Evolutionary conservation across 2,329 filamentous ascomycete species (phyloP), one percentile per base, ranked within the genome.

Genomic region (Didymella arachidicola): DNA sequence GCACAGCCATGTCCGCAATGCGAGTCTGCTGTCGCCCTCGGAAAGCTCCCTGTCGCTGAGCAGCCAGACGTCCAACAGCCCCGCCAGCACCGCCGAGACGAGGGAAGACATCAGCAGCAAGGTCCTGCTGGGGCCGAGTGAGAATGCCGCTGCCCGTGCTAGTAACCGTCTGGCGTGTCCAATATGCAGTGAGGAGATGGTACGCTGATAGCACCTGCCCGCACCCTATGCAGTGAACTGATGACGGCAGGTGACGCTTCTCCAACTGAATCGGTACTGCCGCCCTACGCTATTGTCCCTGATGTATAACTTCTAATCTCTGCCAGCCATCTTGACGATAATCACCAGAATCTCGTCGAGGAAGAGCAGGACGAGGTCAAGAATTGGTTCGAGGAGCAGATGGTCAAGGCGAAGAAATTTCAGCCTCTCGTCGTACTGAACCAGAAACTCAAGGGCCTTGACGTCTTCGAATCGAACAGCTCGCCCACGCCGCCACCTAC

Each of bases 171-270:
- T 99, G 59, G 87, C 94, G 54, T 99, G 95, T 77, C 95, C 95
- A n/a, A 99, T 99, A 74, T 99, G 95, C 79, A 93, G 89, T 68
- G 96, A 98, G 79, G 93, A 97, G 78, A 99, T 99, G 95, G 93
- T 95, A 80, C 25, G 66, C 62, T 47, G 51, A 32, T 79, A 45
- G 54, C 55, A 42, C 50, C 49, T 57, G 43, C 60, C 44, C 27
- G 18, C 30, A 4, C 18, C 19, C 18, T 46, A 27, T 63, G 68
- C 57, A 64, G 45, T 50, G 38, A 52, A 58, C 76, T 77, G 66
- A 77, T 62, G 25, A 14, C 36, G 29, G 42, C 70, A 96, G 92
- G 84, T 98, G 72, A 98, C 95, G 14, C 80, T 99, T 47, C 81
- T 99, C 38, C 95, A 99, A 79, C 82, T 99, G 39, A 98, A 99